Percentiles rank a stretch among this genome's conserved stretches.
Evolutionary conservation across 2,329 filamentous ascomycete genomes (phyloP).

Genomic region (Arthrobotrys entomopaga): DNA sequence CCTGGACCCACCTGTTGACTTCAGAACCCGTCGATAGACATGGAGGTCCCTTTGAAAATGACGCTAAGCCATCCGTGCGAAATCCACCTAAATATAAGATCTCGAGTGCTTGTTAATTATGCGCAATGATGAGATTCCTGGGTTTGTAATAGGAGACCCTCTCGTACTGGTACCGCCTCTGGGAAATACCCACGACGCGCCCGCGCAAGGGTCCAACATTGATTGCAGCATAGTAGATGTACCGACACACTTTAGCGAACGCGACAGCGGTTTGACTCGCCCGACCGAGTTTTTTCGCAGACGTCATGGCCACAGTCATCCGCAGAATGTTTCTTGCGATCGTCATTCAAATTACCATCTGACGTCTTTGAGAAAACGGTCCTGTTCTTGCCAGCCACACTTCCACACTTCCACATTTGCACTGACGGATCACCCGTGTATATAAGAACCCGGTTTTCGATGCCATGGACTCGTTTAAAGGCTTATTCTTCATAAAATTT

Average conservation of each 20-base stretch:
- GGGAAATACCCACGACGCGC: too few species aligned
- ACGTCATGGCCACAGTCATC: neutral
- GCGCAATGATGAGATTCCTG: conserved; percentile 12
- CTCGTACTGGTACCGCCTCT: too few species aligned
- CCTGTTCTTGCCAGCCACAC: neutral
- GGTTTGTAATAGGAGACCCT: neutral
- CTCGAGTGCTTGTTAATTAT: neutral
- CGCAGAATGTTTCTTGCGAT: neutral
- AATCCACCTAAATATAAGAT: too few species aligned
- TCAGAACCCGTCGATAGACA: conserved; percentile 3
- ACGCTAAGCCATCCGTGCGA: neutral
- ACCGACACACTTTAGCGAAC: too few species aligned
- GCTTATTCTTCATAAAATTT: too few species aligned
- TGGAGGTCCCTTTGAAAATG: conserved; percentile 1
- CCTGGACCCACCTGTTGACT: conserved; percentile 18
- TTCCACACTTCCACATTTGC: neutral
- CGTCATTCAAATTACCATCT: neutral
- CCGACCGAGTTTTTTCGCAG: neutral
- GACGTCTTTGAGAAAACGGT: conserved; percentile 4
- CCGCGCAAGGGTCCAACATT: neutral
- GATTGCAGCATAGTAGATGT: neutral
- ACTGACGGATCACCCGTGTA: too few species aligned
- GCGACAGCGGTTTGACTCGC: too few species aligned
- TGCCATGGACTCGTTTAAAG: too few species aligned
- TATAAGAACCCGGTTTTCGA: too few species aligned